Percentiles rank a stretch among this genome's conserved stretches.
phyloP scores from a whole-genome alignment of 2,329 filamentous ascomycete species.

The Trichoderma hamatum region DNA sequence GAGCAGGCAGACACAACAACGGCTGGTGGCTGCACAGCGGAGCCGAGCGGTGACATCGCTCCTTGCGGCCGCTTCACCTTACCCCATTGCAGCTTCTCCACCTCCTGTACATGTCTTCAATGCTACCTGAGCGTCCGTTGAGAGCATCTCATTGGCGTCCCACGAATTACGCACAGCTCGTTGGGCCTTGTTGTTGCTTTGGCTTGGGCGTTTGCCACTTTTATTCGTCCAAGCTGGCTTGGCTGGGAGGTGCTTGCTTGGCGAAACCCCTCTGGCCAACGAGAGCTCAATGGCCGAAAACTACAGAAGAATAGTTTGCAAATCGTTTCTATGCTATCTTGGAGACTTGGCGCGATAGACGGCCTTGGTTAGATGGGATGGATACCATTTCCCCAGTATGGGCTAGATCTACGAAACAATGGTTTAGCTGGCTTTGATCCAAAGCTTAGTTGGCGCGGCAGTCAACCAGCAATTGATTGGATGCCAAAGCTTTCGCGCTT shows the following conservation, averaged over 20 bases:
- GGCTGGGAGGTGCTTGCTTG: not conserved
- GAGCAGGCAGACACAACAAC: not conserved
- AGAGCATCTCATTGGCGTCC: not conserved
- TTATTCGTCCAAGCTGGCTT: not conserved
- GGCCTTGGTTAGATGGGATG: not conserved
- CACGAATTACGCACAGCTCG: not conserved
- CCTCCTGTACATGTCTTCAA: not conserved
- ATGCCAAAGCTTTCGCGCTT: not conserved
- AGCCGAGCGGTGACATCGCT: conserved; percentile 6
- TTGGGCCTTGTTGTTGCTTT: not conserved
- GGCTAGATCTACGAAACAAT: conserved; percentile 5
- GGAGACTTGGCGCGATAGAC: not conserved
- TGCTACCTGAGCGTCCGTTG: not conserved
- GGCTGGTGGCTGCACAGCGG: conserved; percentile 5
- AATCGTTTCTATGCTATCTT: not conserved
- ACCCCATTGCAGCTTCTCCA: conserved; percentile 5
- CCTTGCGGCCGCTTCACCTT: not conserved
- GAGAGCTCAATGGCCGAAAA: not conserved
- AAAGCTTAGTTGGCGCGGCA: not conserved
- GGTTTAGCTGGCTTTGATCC: conserved; percentile 1
- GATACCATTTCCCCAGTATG: not conserved
- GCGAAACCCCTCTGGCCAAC: not conserved
- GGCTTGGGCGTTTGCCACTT: not conserved
- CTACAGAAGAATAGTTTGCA: not conserved
- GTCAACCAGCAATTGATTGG: conserved; percentile 7